phyloP scores from a whole-genome alignment of 108 stramenopile species.

The Cyclotella kingstonii region DNA sequence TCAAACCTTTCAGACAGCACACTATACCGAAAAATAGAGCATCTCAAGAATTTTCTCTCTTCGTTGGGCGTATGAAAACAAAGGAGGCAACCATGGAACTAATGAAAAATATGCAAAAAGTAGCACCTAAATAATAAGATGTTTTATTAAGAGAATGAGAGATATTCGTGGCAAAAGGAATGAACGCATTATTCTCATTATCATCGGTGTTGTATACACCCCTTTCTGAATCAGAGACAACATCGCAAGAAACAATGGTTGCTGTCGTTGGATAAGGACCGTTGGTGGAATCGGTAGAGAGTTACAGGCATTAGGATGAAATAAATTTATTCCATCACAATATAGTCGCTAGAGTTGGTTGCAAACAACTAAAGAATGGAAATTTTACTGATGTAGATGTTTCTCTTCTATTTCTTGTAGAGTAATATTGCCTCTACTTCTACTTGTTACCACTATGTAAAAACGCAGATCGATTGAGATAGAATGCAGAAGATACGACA shows the following conservation, averaged over 20 bases:
- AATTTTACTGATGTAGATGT: background rate
- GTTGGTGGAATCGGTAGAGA: conserved; percentile 68
- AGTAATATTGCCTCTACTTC: background rate
- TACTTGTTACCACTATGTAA: conserved; percentile 28
- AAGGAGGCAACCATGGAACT: conserved; percentile 55
- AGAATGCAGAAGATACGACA: conserved; percentile 31
- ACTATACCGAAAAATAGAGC: conserved; percentile 59
- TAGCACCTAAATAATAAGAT: conserved; percentile 66
- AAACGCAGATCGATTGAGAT: conserved; percentile 38
- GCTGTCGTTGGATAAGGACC: conserved; percentile 76
- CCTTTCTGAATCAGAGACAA: background rate
- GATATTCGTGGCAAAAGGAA: conserved; percentile 75
- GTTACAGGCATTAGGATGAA: conserved; percentile 61
- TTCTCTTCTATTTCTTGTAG: background rate
- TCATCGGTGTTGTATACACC: conserved; percentile 7
- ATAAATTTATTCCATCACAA: conserved; percentile 4
- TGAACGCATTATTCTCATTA: conserved; percentile 43
- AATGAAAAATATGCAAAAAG: conserved; percentile 52
- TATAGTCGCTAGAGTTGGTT: background rate
- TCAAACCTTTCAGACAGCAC: conserved; percentile 50
- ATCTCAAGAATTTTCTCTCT: conserved; percentile 48
- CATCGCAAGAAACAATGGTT: conserved; percentile 47
- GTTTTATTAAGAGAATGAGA: conserved; percentile 76
- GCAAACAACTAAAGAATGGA: background rate
- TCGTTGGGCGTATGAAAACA: conserved; percentile 65